Evolutionary conservation across 208 protist genomes (phyloP), one percentile per base, ranked within the genome.

Genomic region (Leishmania gerbilli): DNA sequence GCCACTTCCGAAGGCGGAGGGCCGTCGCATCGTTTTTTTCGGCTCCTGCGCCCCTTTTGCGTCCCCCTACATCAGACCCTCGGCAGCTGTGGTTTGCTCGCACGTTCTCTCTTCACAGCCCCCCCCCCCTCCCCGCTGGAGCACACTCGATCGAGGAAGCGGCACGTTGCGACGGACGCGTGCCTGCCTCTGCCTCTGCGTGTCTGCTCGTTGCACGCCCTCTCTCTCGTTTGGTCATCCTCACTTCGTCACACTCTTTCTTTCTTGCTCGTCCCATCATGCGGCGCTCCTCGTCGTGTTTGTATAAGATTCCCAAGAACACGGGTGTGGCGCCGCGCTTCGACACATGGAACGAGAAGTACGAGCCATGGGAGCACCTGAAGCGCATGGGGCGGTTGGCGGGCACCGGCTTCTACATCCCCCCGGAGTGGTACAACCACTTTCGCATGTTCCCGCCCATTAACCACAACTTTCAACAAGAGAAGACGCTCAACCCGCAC

Each of bases 361-460:
- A 98, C 74, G 95, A 98, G 87, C 92, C 95, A n/a, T 97, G 93
- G 92, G 91, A 91, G 82, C 92, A 95, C 83, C 93, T 98, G 89
- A 92, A 91, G 85, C 93, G 92, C 34, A 98, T 98, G 95, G 93
- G 91, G 40, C 88, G 92, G 6, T 85, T 98, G 1, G 95, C 86
- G 0, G 95, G 95, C 81, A 98, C 93, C 37, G 95, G 95, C 74
- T 98, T 98, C 85, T 98, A 98, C 89, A 97, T 98, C 72, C 95
- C 95, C 0, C 95, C 95, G 5, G 93, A 96, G 82, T 98, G 95
- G 95, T 98, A 98, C 89, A 95, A 91, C 58, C 95, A 98, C 90
- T 98, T 98, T 75, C 91, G 95, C 79, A 96, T 98, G 93, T 98
- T 98, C 80, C 95, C 95, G 40, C 95, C 95, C 31, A 94, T 96